Evolutionary conservation across 208 protist species (phyloP), one percentile per base, ranked within the genome.

Genomic region (Wallacemonas sp.): DNA sequence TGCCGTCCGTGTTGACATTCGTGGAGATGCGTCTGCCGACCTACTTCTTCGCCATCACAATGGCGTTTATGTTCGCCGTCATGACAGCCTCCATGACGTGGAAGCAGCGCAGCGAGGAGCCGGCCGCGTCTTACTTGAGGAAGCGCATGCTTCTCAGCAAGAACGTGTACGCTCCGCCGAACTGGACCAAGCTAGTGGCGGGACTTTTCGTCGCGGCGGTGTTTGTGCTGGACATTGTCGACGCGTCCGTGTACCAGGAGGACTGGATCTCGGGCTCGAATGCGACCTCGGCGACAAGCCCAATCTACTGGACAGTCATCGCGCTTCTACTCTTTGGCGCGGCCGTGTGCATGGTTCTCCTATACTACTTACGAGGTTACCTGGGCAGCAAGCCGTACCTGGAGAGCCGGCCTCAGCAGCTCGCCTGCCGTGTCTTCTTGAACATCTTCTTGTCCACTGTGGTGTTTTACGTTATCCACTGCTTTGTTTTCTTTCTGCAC

Each of bases 21-120:
- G 32, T 94, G 5, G 87, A 96, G 60, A 81, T 83, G 52, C 84
- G 80, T 50, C 48, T 94, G 2, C 86, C 91, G 2, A 79, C 66
- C 15, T 92, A 85, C 78, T 96, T 93, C 62, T 59, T 87, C 42
- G 77, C 83, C 30, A 61, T 96, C 34, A 36, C 70, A 3, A 53
- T 91, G 13, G 78, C 75, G 0, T 94, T 91, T 69, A 94, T 94
- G 81, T 74, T 92, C 58, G 85, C 87, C 27, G 80, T 92, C n/a
- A 85, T 94, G 55, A 92, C 83, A 4, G 81, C 87, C 21, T 89
- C 91, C 4, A 87, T 92, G 83, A 52, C 62, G 29, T 92, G 87
- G 81, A 42, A 33, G 29, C 67, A 55, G 52, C 48, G 41, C 15
- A 44, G 26, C 1, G 68, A 68, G 4, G 39, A 65, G 21, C 39